Percentiles rank a stretch among this genome's conserved stretches.
These are phyloP conservation scores for Nicotiana rustica DNA, from an alignment of 305 asterid species.

Conservation along the genomic window DNA sequence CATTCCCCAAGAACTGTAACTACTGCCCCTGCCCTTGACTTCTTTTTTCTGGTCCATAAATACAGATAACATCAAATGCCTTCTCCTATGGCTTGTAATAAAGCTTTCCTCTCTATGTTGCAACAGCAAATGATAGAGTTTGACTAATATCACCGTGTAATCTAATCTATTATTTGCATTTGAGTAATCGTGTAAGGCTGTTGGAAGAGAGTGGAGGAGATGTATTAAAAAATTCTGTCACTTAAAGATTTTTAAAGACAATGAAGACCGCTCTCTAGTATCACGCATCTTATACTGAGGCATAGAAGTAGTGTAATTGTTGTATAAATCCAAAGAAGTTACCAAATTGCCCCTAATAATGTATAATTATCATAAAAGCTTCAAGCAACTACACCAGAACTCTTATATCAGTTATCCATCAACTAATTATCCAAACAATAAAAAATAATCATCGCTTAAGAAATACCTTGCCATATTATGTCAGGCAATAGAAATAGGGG, in stretches of 20 bases:
- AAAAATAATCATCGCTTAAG: not conserved
- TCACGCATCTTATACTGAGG: not conserved
- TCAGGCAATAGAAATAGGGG: not conserved
- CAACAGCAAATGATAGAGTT: not conserved
- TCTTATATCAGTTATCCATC: not conserved
- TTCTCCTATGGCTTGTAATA: not conserved
- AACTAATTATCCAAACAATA: slow-evolving; percentile 16
- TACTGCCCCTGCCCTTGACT: not conserved
- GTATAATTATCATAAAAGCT: not conserved
- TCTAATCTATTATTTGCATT: slow-evolving; percentile 1
- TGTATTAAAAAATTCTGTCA: not conserved
- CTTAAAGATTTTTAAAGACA: not conserved
- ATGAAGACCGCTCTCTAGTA: not conserved
- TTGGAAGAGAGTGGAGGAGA: not conserved
- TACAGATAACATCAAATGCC: not conserved
- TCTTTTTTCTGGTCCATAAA: not conserved
- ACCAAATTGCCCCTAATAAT: not conserved
- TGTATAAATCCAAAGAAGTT: not conserved
- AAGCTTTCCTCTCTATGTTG: not conserved
- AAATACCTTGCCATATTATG: not conserved
- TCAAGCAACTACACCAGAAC: not conserved
- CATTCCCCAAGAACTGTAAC: not conserved
- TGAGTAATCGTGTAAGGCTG: not conserved
- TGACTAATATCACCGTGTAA: not conserved
- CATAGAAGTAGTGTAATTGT: not conserved